Base-by-base conservation (phyloP, 805 yeast species). In the Isabelozyma gotoi region DNA sequence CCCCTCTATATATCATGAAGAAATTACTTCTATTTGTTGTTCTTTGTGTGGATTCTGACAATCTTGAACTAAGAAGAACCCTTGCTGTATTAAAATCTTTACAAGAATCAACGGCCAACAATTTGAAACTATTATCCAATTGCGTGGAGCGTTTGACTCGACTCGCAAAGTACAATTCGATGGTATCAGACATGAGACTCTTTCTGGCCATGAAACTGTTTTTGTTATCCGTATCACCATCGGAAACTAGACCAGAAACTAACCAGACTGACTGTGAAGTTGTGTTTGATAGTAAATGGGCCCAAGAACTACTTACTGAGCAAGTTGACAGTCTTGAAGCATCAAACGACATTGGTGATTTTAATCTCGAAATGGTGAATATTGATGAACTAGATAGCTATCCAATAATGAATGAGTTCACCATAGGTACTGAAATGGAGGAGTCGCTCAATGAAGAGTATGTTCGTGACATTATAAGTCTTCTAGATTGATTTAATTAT, bases 1-100 rank as follows among this genome's bases (percentile, higher is more conserved):
- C 69, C 6, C 61, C 63, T 1, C 29, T 47, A 6, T 55, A 44
- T 38, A 56, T 67, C 16, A 48, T 54, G 17, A 60, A 59, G 33
- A 56, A 54, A 10, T 53, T 67, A 8, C 27, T 65, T 0, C 32
- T 62, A 7, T 63, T 57, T 41, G 44, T 56, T 3, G 47, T 53
- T 4, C 34, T 57, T 6, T 59, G 50, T 40, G 38, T 58, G 4
- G 49, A 52, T 12, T 33, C 42, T 7, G 53, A 50, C 31, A 41
- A 45, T 11, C 33, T 44, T 8, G 37, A 50, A 19, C 47, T 65
- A 5, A 27, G 44, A 1, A 50, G 43, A 20, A 46, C 53, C 1
- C 44, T 64, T 32, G 48, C 58, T 0, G 48, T 50, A 29, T 33
- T 52, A 15, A 60, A 57, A 38, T 46, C 61, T 1, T 31, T 65